phyloP scores from a whole-genome alignment of 768 basidiomycete species.

The Coprinopsis sp. region DNA sequence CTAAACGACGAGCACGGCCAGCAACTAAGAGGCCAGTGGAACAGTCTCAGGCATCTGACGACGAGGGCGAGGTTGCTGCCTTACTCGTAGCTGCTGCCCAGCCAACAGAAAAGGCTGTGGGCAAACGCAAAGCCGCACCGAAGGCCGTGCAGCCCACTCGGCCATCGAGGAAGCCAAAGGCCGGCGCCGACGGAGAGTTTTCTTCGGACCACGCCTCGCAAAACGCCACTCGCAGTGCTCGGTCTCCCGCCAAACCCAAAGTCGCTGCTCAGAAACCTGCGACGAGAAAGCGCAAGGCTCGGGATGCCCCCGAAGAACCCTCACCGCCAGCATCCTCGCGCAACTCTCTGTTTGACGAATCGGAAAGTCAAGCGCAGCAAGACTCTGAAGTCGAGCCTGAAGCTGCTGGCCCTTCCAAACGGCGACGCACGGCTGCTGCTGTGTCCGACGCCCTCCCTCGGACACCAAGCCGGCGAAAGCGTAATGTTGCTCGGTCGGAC shows the following conservation, averaged over 20 bases:
- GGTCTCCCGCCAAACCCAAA: not conserved
- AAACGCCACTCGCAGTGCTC: not conserved
- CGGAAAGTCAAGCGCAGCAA: not conserved
- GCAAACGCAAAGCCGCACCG: not conserved
- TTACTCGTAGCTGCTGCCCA: not conserved
- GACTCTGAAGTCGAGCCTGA: not conserved
- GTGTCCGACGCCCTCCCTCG: not conserved
- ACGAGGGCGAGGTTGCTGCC: not conserved
- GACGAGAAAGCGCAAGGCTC: no score
- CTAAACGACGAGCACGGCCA: no score
- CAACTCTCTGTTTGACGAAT: not conserved
- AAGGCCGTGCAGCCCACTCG: not conserved
- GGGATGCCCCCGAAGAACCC: no score
- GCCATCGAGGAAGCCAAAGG: not conserved
- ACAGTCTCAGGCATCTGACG: not conserved
- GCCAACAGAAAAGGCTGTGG: not conserved
- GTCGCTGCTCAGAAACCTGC: not conserved
- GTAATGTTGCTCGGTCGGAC: not conserved
- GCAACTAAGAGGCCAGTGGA: no score
- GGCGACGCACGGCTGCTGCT: not conserved
- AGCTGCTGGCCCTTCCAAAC: not conserved
- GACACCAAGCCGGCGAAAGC: conserved; percentile 5
- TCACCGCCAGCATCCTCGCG: no score
- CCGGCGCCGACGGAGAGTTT: not conserved
- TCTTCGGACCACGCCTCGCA: not conserved